A percentile compares a stretch with the other conserved stretches of the same genome.
Conservation (phyloP, 73 alveolate species). For the Paramecium sonneborni region DNA sequence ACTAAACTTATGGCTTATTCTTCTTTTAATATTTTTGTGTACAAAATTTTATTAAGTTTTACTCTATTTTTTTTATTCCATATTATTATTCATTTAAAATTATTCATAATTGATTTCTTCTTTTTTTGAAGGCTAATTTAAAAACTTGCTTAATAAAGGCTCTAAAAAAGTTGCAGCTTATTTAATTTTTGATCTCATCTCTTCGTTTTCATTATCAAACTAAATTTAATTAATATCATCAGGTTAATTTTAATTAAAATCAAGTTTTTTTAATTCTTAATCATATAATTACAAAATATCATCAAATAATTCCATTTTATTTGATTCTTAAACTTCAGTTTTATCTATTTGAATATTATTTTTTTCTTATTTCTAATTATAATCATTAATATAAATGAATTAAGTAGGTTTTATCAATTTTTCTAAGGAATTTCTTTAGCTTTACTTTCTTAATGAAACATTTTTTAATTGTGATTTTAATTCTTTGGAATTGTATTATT, state of each 20-base stretch:
- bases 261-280: neutral
- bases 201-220: conserved; percentile 14
- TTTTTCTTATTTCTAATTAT: neutral
- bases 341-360: neutral
- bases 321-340: neutral
- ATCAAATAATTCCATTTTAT: neutral
- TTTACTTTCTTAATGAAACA: neutral
- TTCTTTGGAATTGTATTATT: neutral
- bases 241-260: neutral
- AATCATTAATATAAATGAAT: neutral
- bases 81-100: neutral
- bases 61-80: neutral
- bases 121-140: neutral
- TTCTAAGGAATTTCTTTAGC: neutral
- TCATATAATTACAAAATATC: neutral
- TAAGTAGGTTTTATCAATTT: neutral
- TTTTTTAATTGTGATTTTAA: neutral
- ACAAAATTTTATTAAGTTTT: neutral
- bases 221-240: conserved; percentile 12
- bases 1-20: neutral
- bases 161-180: neutral
- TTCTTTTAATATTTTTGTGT: neutral
- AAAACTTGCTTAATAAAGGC: neutral
- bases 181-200: neutral
- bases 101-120: neutral